phyloP scores from a whole-genome alignment of 176 grass and related monocot genomes.

The Tillandsia leiboldiana region DNA sequence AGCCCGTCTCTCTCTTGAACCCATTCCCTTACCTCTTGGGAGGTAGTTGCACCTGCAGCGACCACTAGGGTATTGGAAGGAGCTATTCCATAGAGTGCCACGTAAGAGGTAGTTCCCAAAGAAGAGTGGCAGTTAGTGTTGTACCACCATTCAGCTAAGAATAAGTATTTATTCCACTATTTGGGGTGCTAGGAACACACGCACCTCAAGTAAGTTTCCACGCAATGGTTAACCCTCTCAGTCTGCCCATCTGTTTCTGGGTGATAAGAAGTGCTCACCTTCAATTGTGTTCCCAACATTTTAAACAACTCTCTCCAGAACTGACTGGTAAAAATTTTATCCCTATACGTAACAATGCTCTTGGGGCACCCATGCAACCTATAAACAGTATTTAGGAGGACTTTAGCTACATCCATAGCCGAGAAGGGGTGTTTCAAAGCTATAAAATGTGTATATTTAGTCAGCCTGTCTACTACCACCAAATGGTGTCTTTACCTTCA shows the following conservation, averaged over 20 bases:
- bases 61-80: not conserved
- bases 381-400: not conserved
- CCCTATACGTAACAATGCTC: not conserved
- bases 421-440: too few species aligned
- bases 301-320: not conserved
- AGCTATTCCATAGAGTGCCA: not conserved
- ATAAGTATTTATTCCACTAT: not conserved
- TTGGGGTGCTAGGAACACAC: not conserved
- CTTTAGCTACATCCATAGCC: too few species aligned
- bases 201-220: not conserved
- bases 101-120: not conserved
- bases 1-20: too few species aligned
- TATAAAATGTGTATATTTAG: too few species aligned
- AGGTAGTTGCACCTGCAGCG: too few species aligned
- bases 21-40: too few species aligned
- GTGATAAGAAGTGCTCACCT: not conserved
- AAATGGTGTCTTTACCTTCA: too few species aligned
- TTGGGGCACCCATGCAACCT: not conserved
- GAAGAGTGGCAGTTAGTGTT: not conserved
- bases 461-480: too few species aligned
- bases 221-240: not conserved
- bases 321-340: not conserved
- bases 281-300: not conserved
- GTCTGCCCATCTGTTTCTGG: not conserved
- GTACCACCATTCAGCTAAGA: not conserved